phyloP scores from a whole-genome alignment of 2,329 filamentous ascomycete species.

The Diplodia sapinea region DNA sequence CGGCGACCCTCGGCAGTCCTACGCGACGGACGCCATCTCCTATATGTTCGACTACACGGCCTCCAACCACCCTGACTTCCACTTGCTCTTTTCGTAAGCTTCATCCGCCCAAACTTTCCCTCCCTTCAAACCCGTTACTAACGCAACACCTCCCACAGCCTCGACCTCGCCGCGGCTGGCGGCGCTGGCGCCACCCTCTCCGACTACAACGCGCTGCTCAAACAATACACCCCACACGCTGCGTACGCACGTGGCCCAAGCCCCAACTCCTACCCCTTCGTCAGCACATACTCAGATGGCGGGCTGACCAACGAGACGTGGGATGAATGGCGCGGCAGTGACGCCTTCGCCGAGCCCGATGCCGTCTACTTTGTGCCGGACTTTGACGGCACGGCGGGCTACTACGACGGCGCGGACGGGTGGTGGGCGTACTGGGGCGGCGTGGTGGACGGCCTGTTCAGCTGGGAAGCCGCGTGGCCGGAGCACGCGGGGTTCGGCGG shows the following conservation, averaged over 20 bases:
- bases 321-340: conserved; percentile 36
- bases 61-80: background rate
- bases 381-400: conserved; percentile 38
- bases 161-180: conserved; percentile 8
- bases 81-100: conserved; percentile 18
- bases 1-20: conserved; percentile 13
- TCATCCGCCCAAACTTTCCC: no score
- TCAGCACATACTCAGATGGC: conserved; percentile 43
- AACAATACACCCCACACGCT: conserved; percentile 2
- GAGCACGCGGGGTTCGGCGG: conserved; percentile 31
- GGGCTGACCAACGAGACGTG: conserved; percentile 37
- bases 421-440: conserved; percentile 43
- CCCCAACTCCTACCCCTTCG: conserved; percentile 39
- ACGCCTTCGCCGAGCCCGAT: background rate
- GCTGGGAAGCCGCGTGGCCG: conserved; percentile 50
- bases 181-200: conserved; percentile 14
- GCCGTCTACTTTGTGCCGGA: conserved; percentile 45
- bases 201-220: conserved; percentile 12
- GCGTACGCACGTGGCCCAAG: conserved; percentile 29
- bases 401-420: conserved; percentile 40
- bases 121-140: background rate
- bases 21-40: conserved; percentile 7
- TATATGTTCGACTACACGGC: background rate
- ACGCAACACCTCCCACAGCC: background rate
- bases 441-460: conserved; percentile 47